phyloP scores from a whole-genome alignment of 768 basidiomycete species.

The Phaeotremella skinneri region DNA sequence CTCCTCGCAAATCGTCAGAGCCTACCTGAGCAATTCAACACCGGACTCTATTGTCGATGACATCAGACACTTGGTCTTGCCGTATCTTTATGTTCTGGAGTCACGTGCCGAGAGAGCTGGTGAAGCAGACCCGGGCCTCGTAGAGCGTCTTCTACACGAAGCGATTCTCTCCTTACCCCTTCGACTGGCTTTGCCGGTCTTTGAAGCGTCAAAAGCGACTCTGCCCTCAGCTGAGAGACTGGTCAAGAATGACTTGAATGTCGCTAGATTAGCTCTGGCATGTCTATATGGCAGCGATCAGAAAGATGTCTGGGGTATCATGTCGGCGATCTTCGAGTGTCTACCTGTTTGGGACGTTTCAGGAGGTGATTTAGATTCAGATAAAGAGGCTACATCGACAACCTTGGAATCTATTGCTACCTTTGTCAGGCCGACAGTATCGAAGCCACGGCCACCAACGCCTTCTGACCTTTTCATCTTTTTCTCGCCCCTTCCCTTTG shows the following conservation, averaged over 20 bases:
- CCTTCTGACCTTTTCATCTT: conserved; percentile 73
- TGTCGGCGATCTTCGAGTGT: conserved; percentile 93
- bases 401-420: conserved; percentile 75
- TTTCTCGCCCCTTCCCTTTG: conserved; percentile 72
- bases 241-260: conserved; percentile 75
- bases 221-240: conserved; percentile 67
- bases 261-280: conserved; percentile 80
- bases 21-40: conserved; percentile 73
- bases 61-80: conserved; percentile 75
- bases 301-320: conserved; percentile 64
- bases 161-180: conserved; percentile 70
- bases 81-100: conserved; percentile 90
- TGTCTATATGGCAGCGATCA: conserved; percentile 79
- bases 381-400: conserved; percentile 74
- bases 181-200: conserved; percentile 68
- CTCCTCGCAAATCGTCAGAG: conserved; percentile 64
- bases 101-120: conserved; percentile 79
- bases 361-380: conserved; percentile 56
- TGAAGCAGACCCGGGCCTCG: conserved; percentile 65
- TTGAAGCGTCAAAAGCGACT: conserved; percentile 90
- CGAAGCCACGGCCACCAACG: conserved; percentile 57
- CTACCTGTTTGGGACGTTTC: conserved; percentile 79
- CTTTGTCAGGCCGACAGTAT: conserved; percentile 73
- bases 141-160: conserved; percentile 65
- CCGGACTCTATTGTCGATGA: conserved; percentile 65